A percentile compares a stretch with the other conserved stretches of the same genome.
These are phyloP conservation scores for Punica granatum DNA, from an alignment of 345 rosid species.

Conservation along the genomic window DNA sequence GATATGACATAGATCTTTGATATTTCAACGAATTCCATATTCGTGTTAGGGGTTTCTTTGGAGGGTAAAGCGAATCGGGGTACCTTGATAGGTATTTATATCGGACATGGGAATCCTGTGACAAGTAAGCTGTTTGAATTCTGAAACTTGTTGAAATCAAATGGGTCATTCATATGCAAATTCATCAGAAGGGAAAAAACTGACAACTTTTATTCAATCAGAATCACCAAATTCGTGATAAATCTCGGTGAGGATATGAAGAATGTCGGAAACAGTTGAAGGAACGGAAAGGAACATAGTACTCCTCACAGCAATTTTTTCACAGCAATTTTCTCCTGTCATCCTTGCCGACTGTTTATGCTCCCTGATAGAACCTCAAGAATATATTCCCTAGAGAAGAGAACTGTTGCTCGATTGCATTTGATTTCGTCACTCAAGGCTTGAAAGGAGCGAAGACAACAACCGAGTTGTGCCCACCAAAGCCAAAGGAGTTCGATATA, in stretches of 20 bases:
- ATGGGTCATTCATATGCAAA: too few species aligned
- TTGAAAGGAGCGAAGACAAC: constrained; percentile 55
- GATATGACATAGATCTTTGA: too few species aligned
- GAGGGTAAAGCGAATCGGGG: too few species aligned
- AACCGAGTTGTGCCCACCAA: constrained; percentile 64
- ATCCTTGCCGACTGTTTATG: not conserved
- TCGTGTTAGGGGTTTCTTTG: too few species aligned
- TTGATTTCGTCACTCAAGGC: constrained; percentile 12
- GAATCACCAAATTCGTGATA: not conserved
- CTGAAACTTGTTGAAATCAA: not conserved
- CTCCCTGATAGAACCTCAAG: not conserved
- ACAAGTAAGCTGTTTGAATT: too few species aligned
- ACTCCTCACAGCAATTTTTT: too few species aligned
- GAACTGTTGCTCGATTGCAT: not conserved
- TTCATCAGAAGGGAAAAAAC: not conserved
- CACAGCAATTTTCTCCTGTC: not conserved
- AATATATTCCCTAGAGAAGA: not conserved
- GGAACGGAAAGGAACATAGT: not conserved
- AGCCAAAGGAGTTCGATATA: constrained; percentile 58
- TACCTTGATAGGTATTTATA: not conserved
- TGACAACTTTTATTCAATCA: not conserved
- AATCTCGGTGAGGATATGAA: not conserved
- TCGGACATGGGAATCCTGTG: not conserved
- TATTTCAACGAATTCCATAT: too few species aligned
- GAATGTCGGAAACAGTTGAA: not conserved